These are phyloP conservation scores for Pyrenophora teres DNA, from an alignment of 2,329 filamentous ascomycete genomes.

Conservation along the genomic window DNA sequence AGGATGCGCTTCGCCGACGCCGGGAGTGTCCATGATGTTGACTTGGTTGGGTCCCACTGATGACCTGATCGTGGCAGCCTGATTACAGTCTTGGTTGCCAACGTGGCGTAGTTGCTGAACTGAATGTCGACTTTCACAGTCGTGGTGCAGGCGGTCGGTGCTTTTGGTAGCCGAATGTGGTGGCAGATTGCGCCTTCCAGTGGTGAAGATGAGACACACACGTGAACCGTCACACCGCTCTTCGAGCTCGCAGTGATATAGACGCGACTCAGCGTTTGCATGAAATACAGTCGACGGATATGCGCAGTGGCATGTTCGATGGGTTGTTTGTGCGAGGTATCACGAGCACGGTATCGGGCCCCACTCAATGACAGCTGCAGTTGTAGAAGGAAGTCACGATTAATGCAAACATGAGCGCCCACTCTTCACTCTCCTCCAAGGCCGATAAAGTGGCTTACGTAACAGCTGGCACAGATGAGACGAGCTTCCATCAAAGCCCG, in stretches of 20 bases:
- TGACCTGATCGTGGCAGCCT: not conserved
- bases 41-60: not conserved
- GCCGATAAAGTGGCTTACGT: too few relatives aligned
- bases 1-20: not conserved
- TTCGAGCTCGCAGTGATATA: not conserved
- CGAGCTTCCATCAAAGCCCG: too few relatives aligned
- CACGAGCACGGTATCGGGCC: conserved; percentile 3
- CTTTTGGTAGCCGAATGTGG: conserved; percentile 3
- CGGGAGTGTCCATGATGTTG: not conserved
- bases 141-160: not conserved
- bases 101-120: not conserved
- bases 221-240: conserved; percentile 9
- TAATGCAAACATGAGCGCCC: not conserved
- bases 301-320: not conserved
- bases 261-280: not conserved
- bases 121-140: not conserved
- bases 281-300: not conserved
- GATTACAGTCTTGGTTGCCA: not conserved
- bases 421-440: too few relatives aligned
- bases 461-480: too few relatives aligned
- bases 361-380: not conserved
- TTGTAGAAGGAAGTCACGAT: conserved; percentile 7
- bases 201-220: conserved; percentile 12
- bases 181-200: conserved; percentile 4
- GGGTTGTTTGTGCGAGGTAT: conserved; percentile 6